Base-by-base conservation (phyloP, 164 flowering plant genomes). In the Berberis thunbergii region DNA sequence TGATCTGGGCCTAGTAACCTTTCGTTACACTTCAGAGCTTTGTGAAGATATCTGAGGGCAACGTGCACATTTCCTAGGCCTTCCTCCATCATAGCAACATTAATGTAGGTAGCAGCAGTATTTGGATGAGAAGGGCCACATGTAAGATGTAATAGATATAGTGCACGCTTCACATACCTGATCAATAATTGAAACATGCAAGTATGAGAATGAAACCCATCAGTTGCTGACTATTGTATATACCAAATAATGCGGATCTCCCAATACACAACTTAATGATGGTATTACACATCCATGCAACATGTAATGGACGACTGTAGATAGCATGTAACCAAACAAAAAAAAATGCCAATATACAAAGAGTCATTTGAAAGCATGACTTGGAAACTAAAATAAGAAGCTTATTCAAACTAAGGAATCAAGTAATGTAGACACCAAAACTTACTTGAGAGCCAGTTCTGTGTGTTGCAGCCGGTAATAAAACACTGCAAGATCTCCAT, bases 1-100 rank as follows among this genome's bases (percentile, higher is more conserved):
- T 94, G 99, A 56, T 94, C 99, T 64, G 97, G 96, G 43, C 99
- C 99, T 45, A 94, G 95, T 78, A 91, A 84, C 70, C 75, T 79
- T 72, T 94, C 96, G 81, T 94, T 94, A 73, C 97, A 94, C 74
- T 94, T 91, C 58, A 94, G 79, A 71, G 97, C 99, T 78, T 94
- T 89, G 74, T 94, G 99, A 61, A 94, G 91, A 75, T 94, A 94
- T 82, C 99, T 81, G 42, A 94, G 91, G 59, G 99, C 99, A 71
- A 91, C 91, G 76, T 91, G 99, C 57, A 94, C 99, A 77, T 94
- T 91, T 57, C 99, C 99, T 11, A 94, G 84, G 65, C 99, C 99
- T 84, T 94, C 99, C 79, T 94, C 99, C 99, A 94, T 91, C 99
- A 94, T 94, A 46, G 99, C 97, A 56, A 94, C 99, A 79, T 94